Conservation (phyloP, 2,329 filamentous ascomycete genomes). For the Pseudogymnoascus sp. region DNA sequence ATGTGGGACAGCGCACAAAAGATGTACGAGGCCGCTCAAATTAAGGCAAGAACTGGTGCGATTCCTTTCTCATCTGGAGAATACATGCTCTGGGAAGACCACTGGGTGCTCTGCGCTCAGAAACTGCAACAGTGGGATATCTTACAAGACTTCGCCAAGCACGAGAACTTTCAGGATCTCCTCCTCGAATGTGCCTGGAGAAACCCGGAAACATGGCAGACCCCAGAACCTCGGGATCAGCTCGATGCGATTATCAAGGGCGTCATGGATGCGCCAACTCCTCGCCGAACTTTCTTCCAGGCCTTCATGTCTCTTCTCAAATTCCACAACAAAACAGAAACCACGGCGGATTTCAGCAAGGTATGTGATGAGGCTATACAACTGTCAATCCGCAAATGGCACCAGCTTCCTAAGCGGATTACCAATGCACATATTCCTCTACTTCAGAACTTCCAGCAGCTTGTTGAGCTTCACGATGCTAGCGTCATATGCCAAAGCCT, state of each 20-base stretch:
- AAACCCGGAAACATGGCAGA: conserved; percentile 91
- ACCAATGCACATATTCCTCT: conserved; percentile 94
- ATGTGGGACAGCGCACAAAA: conserved; percentile 99
- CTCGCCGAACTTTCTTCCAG: conserved; percentile 91
- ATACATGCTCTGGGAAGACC: conserved; percentile 99
- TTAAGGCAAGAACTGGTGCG: conserved; percentile 94
- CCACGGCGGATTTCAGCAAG: conserved; percentile 72
- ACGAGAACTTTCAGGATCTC: conserved; percentile 96
- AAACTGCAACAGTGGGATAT: conserved; percentile 99
- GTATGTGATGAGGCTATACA: conserved; percentile 97
- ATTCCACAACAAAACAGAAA: conserved; percentile 83
- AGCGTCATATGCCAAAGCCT: conserved; percentile 94
- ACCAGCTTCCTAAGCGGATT: conserved; percentile 88
- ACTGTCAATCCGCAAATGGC: conserved; percentile 95
- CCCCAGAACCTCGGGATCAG: conserved; percentile 76
- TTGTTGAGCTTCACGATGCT: conserved; percentile 95
- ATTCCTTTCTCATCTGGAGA: conserved; percentile 93
- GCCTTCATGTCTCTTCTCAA: conserved; percentile 96
- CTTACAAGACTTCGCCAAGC: conserved; percentile 92
- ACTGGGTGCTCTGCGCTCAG: conserved; percentile 95
- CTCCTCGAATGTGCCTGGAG: conserved; percentile 94
- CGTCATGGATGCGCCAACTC: conserved; percentile 94
- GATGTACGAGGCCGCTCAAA: conserved; percentile 92
- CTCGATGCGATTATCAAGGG: conserved; percentile 92
- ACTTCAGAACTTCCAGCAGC: conserved; percentile 93